Percentiles rank a stretch among this genome's conserved stretches.
phyloP scores from a whole-genome alignment of 371 early-diverging fungal genomes.

The Apophysomyces variabilis region DNA sequence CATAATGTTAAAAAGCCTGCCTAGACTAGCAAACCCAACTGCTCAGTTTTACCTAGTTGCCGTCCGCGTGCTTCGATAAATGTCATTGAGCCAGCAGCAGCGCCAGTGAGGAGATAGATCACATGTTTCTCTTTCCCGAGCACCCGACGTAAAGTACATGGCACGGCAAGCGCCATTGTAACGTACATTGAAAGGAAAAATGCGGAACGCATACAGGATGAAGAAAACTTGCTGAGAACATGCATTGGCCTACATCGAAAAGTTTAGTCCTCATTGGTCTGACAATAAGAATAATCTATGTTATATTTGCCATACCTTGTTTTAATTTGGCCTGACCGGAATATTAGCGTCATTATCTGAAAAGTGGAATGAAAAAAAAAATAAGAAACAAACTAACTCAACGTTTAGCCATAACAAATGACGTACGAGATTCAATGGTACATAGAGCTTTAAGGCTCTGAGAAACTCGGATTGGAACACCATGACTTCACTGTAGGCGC shows the following conservation, averaged over 20 bases:
- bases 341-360: constrained; percentile 62
- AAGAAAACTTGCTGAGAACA: constrained; percentile 44
- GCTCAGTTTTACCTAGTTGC: constrained; percentile 48
- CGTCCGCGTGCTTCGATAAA: constrained; percentile 79
- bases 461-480: constrained; percentile 52
- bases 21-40: not conserved
- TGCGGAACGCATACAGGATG: constrained; percentile 69
- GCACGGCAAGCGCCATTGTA: constrained; percentile 61
- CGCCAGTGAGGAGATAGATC: constrained; percentile 67
- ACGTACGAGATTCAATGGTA: constrained; percentile 73
- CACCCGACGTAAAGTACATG: constrained; percentile 68
- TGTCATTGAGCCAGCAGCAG: constrained; percentile 70
- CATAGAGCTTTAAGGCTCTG: constrained; percentile 68
- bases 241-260: constrained; percentile 34
- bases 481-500: constrained; percentile 45
- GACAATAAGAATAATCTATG: not conserved
- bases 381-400: not conserved
- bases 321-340: constrained; percentile 48
- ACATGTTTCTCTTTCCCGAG: constrained; percentile 58
- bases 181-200: constrained; percentile 78
- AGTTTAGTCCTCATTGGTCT: not conserved
- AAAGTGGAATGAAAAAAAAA: not conserved
- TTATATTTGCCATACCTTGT: constrained; percentile 41
- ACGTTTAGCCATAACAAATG: not conserved
- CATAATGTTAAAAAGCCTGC: not conserved